Evolutionary conservation across 352 stramenopile genomes (phyloP).

Genomic region (Globisporangium splendens): DNA sequence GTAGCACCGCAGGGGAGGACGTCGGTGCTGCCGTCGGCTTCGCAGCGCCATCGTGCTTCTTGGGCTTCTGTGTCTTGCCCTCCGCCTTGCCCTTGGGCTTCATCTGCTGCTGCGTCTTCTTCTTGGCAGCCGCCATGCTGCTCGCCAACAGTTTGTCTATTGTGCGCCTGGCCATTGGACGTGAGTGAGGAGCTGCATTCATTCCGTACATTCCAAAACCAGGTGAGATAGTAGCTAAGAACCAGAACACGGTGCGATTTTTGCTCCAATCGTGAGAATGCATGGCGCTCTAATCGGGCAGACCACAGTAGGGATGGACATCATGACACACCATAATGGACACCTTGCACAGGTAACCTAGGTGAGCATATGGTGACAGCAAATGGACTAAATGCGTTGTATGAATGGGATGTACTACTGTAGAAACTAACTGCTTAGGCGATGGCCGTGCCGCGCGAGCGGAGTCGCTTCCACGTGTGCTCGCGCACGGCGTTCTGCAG

Average conservation of each 20-base stretch:
- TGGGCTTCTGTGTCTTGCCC: not conserved
- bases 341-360: too few species aligned
- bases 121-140: conserved; percentile 6
- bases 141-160: not conserved
- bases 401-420: too few species aligned
- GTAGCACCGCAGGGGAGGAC: conserved; percentile 15
- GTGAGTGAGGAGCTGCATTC: not conserved
- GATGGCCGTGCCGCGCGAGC: conserved; percentile 37
- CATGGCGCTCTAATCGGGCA: too few species aligned
- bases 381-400: too few species aligned
- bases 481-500: conserved; percentile 84
- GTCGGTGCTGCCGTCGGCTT: too few species aligned
- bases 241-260: not conserved
- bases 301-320: too few species aligned
- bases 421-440: conserved; percentile 18
- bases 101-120: conserved; percentile 8
- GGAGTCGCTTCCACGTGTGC: conserved; percentile 78
- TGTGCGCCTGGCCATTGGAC: not conserved
- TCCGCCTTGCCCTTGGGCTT: conserved; percentile 2
- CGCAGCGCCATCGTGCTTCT: conserved; percentile 4
- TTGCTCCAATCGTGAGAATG: not conserved
- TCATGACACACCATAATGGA: too few species aligned
- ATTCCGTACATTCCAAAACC: too few species aligned
- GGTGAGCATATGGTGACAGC: too few species aligned
- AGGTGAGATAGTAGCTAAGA: not conserved